Evolutionary conservation across 179 eudicot species (phyloP), one percentile per base, ranked within the genome.

Genomic region (Corrigiola litoralis): DNA sequence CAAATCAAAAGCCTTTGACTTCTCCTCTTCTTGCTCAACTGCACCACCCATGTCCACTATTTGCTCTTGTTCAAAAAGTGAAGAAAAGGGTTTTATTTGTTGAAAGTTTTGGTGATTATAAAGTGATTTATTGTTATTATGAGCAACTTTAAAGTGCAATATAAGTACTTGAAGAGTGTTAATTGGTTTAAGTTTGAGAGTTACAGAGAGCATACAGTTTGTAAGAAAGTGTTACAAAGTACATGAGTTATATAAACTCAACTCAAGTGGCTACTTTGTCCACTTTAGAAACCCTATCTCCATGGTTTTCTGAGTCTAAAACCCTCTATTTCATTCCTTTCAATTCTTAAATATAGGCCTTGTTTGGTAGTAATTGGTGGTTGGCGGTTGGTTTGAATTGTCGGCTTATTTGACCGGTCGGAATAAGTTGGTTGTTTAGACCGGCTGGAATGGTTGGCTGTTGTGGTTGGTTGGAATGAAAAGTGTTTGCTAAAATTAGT

Each of bases 1-100:
- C 50, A 85, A 48, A 84, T 88, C 95, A 68, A 79, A 34, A 4
- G 85, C 41, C 46, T 56, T 25, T 6, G 67, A 44, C 44, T 72
- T 65, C 36, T 56, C 70, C 24, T 71, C 57, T 67, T 68, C 73
- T 29, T 69, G 75, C 31, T 75, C 80, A 67, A 67, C 67, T 1
- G 75, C 77, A 54, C 80, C 86, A 53, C 86, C 90, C 96, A 90
- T 91, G 21, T 78, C 20, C 5, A 23, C 16, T 13, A 11, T 11
- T 48, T 16, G 16, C 4, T 41, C 23, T 18, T 8, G 37, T 52
- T 18, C 5, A 7, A 24, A 46, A n/a, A 13, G 29, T 40, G 70
- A 31, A 58, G 58, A 51, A 50, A 29, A 49, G 16, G 42, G 4
- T n/a, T 17, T 27, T 63, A 25, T 0, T 18, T 52, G 13, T 38